phyloP scores from a whole-genome alignment of 2,329 filamentous ascomycete genomes.

The Claviceps citrina region DNA sequence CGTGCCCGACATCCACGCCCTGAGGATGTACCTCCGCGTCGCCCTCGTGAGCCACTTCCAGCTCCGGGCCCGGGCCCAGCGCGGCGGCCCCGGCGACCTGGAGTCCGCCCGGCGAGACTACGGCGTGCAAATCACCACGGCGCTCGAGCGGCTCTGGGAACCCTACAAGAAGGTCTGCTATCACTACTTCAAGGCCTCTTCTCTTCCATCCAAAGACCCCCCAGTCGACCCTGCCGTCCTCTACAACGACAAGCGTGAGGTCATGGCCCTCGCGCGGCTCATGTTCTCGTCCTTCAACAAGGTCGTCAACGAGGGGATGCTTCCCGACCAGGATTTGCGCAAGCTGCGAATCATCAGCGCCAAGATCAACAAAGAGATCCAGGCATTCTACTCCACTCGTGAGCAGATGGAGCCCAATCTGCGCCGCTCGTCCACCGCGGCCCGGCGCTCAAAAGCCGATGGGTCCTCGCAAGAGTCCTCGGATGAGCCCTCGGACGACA shows the following conservation, averaged over 20 bases:
- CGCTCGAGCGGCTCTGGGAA: conserved; percentile 35
- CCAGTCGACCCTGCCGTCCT: conserved; percentile 13
- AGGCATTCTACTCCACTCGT: conserved; percentile 20
- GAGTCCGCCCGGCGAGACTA: conserved; percentile 25
- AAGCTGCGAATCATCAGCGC: conserved; percentile 19
- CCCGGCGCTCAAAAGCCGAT: too few relatives aligned
- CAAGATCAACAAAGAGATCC: conserved; percentile 23
- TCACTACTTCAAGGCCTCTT: conserved; percentile 18
- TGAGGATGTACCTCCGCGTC: conserved; percentile 42
- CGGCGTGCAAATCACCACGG: conserved; percentile 34
- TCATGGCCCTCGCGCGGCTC: conserved; percentile 28
- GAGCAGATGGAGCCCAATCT: conserved; percentile 20
- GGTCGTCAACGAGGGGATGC: conserved; percentile 25
- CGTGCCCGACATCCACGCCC: conserved; percentile 33
- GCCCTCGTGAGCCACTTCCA: conserved; percentile 32
- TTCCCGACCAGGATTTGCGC: conserved; percentile 18
- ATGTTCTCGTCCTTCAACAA: conserved; percentile 32
- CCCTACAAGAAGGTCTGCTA: conserved; percentile 28
- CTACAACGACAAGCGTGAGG: conserved; percentile 25
- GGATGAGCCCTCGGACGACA: conserved; percentile 6
- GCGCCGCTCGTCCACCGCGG: conserved; percentile 5
- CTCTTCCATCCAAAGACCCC: conserved; percentile 11
- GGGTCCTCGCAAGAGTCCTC: too few relatives aligned
- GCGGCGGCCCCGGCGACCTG: conserved; percentile 18
- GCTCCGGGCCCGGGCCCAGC: conserved; percentile 18